Percentiles rank a stretch among this genome's conserved stretches.
phyloP scores from a whole-genome alignment of 2,329 filamentous ascomycete genomes.

The Ascochyta rabiei region DNA sequence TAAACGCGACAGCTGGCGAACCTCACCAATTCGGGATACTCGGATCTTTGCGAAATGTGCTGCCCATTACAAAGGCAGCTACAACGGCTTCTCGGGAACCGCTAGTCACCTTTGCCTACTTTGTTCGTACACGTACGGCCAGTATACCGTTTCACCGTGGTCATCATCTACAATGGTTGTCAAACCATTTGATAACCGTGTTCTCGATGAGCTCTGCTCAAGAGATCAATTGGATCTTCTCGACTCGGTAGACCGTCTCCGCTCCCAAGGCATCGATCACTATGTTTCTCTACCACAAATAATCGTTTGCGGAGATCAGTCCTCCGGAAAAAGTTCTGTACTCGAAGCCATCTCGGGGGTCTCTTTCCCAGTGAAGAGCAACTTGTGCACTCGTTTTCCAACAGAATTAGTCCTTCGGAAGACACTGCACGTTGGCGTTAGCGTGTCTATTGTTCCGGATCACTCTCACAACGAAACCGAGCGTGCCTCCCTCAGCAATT shows the following conservation, averaged over 20 bases:
- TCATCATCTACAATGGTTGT: neutral
- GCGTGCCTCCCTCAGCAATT: conserved; percentile 22
- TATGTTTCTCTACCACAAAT: conserved; percentile 45
- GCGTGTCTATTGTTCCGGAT: conserved; percentile 51
- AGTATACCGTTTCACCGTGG: too few relatives aligned
- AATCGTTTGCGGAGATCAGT: conserved; percentile 41
- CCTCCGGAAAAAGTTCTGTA: conserved; percentile 39
- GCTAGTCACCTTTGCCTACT: too few relatives aligned
- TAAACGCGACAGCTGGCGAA: too few relatives aligned
- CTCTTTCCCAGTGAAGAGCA: conserved; percentile 62
- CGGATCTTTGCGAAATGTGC: too few relatives aligned
- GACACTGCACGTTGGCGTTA: conserved; percentile 43
- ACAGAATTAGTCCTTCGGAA: conserved; percentile 64
- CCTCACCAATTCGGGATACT: too few relatives aligned
- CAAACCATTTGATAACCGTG: neutral
- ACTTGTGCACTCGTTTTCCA: conserved; percentile 65
- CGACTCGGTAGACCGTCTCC: conserved; percentile 60
- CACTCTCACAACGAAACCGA: conserved; percentile 21
- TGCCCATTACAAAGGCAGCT: too few relatives aligned
- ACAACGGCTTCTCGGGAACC: too few relatives aligned
- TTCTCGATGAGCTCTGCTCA: neutral
- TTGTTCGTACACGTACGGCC: too few relatives aligned
- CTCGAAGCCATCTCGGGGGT: conserved; percentile 56
- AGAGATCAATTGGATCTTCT: conserved; percentile 52
- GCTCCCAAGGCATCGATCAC: conserved; percentile 27